A percentile compares a stretch with the other conserved stretches of the same genome.
phyloP scores from a whole-genome alignment of 768 basidiomycete genomes.

The Guyanaporus albipodus region DNA sequence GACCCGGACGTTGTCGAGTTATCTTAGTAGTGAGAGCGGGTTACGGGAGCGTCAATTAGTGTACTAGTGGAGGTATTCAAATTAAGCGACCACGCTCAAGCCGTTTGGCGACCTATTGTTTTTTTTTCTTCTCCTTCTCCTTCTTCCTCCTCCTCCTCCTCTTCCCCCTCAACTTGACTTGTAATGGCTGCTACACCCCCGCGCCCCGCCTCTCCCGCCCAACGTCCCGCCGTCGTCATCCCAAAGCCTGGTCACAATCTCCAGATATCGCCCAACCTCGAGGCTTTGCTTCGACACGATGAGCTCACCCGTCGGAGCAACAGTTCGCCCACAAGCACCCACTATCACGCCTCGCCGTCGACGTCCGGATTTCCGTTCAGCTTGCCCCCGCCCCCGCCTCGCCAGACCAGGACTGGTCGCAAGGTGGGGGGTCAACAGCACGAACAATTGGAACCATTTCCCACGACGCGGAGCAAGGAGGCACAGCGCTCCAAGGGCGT shows the following conservation, averaged over 20 bases:
- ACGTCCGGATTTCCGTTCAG: constrained; percentile 21
- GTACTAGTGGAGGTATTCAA: constrained; percentile 15
- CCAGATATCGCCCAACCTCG: constrained; percentile 55
- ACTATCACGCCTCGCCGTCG: constrained; percentile 8
- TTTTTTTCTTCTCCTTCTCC: not conserved
- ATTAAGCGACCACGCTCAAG: no score
- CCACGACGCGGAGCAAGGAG: constrained; percentile 16
- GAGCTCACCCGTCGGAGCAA: constrained; percentile 39
- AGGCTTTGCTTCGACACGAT: constrained; percentile 57
- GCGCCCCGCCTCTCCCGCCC: constrained; percentile 17
- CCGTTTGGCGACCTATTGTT: not conserved
- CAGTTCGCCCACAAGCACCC: constrained; percentile 21
- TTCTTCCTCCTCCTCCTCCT: no score
- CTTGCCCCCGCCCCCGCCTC: constrained; percentile 35
- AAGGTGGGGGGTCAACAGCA: constrained; percentile 13
- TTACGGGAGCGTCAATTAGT: constrained; percentile 3
- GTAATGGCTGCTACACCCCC: constrained; percentile 23
- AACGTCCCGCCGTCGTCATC: not conserved
- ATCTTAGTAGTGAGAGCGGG: not conserved
- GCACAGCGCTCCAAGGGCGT: constrained; percentile 11
- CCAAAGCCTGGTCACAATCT: constrained; percentile 27
- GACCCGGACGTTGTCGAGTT: not conserved
- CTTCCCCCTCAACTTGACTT: not conserved
- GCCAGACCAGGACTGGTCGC: constrained; percentile 12
- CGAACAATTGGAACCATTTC: constrained; percentile 15